phyloP scores from a whole-genome alignment of 768 basidiomycete species.

The Macrolepiota albuminosa region DNA sequence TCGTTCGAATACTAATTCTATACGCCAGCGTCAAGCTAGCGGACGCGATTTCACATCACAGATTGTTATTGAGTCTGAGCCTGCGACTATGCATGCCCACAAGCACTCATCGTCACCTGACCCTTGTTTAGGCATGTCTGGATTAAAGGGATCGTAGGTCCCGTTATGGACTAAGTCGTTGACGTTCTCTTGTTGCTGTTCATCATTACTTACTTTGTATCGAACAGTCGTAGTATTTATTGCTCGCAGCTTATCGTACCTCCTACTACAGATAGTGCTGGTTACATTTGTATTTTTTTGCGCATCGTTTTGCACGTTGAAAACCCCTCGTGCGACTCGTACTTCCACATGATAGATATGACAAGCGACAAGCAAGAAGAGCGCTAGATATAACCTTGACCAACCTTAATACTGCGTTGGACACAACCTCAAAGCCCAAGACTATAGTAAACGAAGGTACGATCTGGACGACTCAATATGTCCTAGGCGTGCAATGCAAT shows the following conservation, averaged over 20 bases:
- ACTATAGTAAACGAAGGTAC: neutral
- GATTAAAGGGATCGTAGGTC: neutral
- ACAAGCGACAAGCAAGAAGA: neutral
- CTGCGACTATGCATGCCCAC: neutral
- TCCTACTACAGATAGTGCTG: neutral
- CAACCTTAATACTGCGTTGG: neutral
- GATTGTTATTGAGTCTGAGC: conserved; percentile 10
- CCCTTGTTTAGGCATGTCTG: neutral
- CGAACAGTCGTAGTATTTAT: neutral
- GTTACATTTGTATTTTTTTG: neutral
- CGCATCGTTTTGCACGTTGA: neutral
- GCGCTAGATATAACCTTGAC: neutral
- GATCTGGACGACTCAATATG: neutral
- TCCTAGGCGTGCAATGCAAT: neutral
- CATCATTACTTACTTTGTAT: neutral
- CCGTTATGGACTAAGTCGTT: neutral
- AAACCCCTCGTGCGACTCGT: neutral
- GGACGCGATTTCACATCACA: conserved; percentile 6
- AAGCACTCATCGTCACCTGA: conserved; percentile 2
- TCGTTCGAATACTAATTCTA: conserved; percentile 10
- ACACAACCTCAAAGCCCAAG: neutral
- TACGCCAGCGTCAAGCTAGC: neutral
- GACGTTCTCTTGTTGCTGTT: neutral
- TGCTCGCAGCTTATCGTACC: neutral
- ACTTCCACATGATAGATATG: neutral